Evolutionary conservation across 2,329 filamentous ascomycete species (phyloP).

Genomic region (Fusarium sp.): DNA sequence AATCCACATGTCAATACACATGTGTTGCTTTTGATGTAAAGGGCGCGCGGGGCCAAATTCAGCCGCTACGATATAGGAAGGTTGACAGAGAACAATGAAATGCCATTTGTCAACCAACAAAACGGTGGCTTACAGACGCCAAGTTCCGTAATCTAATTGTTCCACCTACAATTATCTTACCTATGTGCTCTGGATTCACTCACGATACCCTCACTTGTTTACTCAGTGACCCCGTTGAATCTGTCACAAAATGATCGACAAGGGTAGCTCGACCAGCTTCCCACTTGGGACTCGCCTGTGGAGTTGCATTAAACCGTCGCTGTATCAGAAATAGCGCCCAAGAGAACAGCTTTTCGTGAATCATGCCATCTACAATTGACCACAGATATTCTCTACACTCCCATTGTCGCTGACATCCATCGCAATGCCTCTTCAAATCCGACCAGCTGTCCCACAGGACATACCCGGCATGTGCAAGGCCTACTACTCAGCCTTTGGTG

Average conservation of each 20-base stretch:
- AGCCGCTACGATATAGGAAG: neutral
- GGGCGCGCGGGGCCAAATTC: slow-evolving; percentile 31
- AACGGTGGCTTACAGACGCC: neutral
- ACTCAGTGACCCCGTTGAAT: neutral
- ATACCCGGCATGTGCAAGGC: slow-evolving; percentile 54
- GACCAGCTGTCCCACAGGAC: slow-evolving; percentile 56
- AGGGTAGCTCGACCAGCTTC: slow-evolving; percentile 7
- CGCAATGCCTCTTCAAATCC: slow-evolving; percentile 47
- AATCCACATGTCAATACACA: neutral
- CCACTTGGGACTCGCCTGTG: slow-evolving; percentile 21
- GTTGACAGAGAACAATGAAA: neutral
- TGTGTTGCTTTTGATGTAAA: slow-evolving; percentile 27
- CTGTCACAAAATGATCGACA: slow-evolving; percentile 6
- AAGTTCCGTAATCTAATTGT: neutral
- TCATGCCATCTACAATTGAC: neutral
- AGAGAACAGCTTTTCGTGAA: neutral
- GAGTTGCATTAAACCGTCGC: slow-evolving; percentile 1
- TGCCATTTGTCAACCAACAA: neutral
- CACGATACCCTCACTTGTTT: neutral
- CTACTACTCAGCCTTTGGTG: slow-evolving; percentile 59
- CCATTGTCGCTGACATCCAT: neutral
- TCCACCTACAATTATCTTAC: neutral
- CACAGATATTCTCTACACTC: neutral
- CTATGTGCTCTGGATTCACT: neutral
- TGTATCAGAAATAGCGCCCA: slow-evolving; percentile 6